A percentile compares a stretch with the other conserved stretches of the same genome.
These are phyloP conservation scores for Bathelium albidoporum DNA, from an alignment of 495 filamentous ascomycete species.

Conservation along the genomic window DNA sequence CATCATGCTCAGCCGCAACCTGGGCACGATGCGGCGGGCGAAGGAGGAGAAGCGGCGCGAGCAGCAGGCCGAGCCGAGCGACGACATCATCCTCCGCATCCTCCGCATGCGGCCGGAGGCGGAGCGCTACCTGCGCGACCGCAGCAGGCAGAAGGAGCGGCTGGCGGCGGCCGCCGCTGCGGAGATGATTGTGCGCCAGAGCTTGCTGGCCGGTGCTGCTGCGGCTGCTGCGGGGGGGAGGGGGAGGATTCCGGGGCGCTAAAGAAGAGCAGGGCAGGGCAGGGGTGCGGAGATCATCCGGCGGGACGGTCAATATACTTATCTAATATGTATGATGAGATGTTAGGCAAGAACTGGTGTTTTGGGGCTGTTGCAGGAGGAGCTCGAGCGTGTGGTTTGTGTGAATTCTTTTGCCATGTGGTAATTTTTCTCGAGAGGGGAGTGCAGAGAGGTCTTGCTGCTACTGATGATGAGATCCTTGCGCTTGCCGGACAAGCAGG, in stretches of 20 bases:
- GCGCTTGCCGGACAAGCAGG: background rate
- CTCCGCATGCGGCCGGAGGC: slow-evolving; percentile 94
- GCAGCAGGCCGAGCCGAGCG: slow-evolving; percentile 90
- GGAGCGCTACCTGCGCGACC: slow-evolving; percentile 75
- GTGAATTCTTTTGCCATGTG: no score
- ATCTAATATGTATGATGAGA: no score
- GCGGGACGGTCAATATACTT: no score
- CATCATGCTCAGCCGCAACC: slow-evolving; percentile 88
- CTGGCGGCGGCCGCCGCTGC: slow-evolving; percentile 83
- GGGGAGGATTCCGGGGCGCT: slow-evolving; percentile 4
- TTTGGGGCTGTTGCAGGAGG: no score
- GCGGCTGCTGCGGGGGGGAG: slow-evolving; percentile 2
- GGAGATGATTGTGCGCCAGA: slow-evolving; percentile 89
- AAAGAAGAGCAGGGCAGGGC: no score
- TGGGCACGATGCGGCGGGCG: slow-evolving; percentile 89
- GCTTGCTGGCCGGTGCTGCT: slow-evolving; percentile 53
- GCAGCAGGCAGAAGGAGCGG: slow-evolving; percentile 87
- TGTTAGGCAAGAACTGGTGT: no score
- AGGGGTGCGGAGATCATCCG: no score
- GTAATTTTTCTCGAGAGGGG: background rate
- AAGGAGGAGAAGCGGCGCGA: slow-evolving; percentile 95
- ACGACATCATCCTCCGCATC: slow-evolving; percentile 97
- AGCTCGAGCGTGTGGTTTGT: no score
- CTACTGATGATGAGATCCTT: background rate
- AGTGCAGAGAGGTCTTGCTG: background rate